A percentile compares a stretch with the other conserved stretches of the same genome.
phyloP scores from a whole-genome alignment of 192 early-diverging fungal species.

The Dimargaris xerosporica region DNA sequence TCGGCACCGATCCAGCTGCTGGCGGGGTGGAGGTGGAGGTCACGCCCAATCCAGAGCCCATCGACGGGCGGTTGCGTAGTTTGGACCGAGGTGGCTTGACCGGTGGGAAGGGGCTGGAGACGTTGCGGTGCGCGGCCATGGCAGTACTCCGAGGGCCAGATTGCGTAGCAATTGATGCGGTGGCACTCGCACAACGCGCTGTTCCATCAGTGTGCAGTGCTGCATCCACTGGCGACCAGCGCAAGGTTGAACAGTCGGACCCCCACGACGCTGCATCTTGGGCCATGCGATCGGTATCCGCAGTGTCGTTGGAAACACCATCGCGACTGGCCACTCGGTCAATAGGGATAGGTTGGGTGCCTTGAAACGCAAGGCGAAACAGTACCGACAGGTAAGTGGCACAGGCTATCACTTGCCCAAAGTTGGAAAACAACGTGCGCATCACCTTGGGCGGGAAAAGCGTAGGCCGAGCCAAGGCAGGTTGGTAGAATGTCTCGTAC shows the following conservation, averaged over 20 bases:
- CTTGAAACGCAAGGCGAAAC: conserved; percentile 38
- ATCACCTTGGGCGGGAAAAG: conserved; percentile 42
- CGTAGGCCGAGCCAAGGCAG: conserved; percentile 25
- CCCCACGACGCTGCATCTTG: too few relatives aligned
- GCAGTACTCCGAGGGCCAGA: conserved; percentile 15
- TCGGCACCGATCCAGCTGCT: too few relatives aligned
- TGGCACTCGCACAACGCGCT: too few relatives aligned
- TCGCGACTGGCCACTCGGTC: too few relatives aligned
- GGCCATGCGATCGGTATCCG: too few relatives aligned
- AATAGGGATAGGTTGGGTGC: too few relatives aligned
- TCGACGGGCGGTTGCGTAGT: conserved; percentile 1
- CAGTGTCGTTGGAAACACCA: too few relatives aligned
- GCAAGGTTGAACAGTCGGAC: too few relatives aligned
- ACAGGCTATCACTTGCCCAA: conserved; percentile 53
- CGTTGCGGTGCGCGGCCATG: conserved; percentile 14
- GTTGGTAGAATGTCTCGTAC: conserved; percentile 48
- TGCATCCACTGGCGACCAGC: too few relatives aligned
- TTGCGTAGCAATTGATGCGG: conserved; percentile 16
- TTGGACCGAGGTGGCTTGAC: conserved; percentile 17
- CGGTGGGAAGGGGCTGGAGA: conserved; percentile 22
- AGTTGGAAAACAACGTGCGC: conserved; percentile 61
- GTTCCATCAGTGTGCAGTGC: too few relatives aligned
- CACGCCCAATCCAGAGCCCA: neutral
- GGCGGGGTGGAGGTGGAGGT: too few relatives aligned
- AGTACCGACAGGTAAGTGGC: conserved; percentile 47